Evolutionary conservation across 1,139 yeast genomes (phyloP).

Genomic region (Debaryomyces subglobosus): DNA sequence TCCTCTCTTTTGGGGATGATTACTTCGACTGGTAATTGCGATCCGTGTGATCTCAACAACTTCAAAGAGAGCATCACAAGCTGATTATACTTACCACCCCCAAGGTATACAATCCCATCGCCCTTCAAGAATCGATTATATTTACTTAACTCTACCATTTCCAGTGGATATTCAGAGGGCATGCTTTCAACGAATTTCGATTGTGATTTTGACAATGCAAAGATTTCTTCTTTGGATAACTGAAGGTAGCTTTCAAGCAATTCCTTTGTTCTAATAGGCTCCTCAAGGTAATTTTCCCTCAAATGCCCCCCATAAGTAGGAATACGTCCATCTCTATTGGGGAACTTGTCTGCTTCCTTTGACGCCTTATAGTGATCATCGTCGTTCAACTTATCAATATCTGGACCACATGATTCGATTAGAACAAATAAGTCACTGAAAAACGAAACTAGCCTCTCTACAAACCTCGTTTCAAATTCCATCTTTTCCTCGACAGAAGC

Average conservation of each 20-base stretch:
- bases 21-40: slow-evolving; percentile 61
- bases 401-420: slow-evolving; percentile 28
- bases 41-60: slow-evolving; percentile 54
- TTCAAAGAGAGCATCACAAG: slow-evolving; percentile 57
- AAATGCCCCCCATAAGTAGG: slow-evolving; percentile 40
- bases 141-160: slow-evolving; percentile 22
- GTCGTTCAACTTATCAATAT: slow-evolving; percentile 26
- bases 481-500: slow-evolving; percentile 2
- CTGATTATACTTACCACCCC: slow-evolving; percentile 63
- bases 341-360: slow-evolving; percentile 21
- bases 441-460: slow-evolving; percentile 19
- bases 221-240: slow-evolving; percentile 24
- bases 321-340: slow-evolving; percentile 29
- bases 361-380: slow-evolving; percentile 30
- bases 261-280: slow-evolving; percentile 32
- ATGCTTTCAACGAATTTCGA: slow-evolving; percentile 20
- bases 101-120: slow-evolving; percentile 63
- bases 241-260: slow-evolving; percentile 25
- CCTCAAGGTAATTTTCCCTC: slow-evolving; percentile 34
- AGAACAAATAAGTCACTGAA: slow-evolving; percentile 21
- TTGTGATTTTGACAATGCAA: slow-evolving; percentile 25
- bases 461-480: slow-evolving; percentile 23
- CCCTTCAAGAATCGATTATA: slow-evolving; percentile 41
- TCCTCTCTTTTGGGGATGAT: slow-evolving; percentile 33
- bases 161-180: slow-evolving; percentile 27